These are phyloP conservation scores for Xeromyces bisporus DNA, from an alignment of 495 filamentous ascomycete species.

Conservation along the genomic window DNA sequence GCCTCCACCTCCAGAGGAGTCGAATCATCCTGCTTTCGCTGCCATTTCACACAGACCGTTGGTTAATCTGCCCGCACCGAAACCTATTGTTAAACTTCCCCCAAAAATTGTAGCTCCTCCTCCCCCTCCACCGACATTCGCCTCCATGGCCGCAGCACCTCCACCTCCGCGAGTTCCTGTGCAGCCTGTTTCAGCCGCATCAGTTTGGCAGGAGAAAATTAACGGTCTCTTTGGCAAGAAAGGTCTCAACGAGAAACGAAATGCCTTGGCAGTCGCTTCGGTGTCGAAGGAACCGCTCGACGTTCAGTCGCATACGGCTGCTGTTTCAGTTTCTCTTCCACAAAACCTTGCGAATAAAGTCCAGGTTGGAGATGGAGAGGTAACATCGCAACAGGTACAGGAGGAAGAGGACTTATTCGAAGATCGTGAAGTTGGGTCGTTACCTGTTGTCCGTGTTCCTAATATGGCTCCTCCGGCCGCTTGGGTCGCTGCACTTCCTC, in stretches of 20 bases:
- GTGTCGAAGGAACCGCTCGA: slow-evolving; percentile 46
- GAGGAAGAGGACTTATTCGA: slow-evolving; percentile 72
- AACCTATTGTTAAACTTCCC: slow-evolving; percentile 56
- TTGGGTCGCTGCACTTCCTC: slow-evolving; percentile 29
- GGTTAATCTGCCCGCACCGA: slow-evolving; percentile 49
- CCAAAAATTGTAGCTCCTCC: slow-evolving; percentile 33
- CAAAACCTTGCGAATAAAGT: slow-evolving; percentile 11
- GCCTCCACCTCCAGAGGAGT: slow-evolving; percentile 57
- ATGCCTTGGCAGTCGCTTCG: slow-evolving; percentile 36
- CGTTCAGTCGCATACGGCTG: slow-evolving; percentile 26
- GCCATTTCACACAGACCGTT: slow-evolving; percentile 45
- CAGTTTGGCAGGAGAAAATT: slow-evolving; percentile 59
- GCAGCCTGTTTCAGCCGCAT: slow-evolving; percentile 10
- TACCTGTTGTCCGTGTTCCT: slow-evolving; percentile 53
- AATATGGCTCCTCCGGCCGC: slow-evolving; percentile 36
- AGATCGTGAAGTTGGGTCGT: slow-evolving; percentile 63
- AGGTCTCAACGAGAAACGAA: slow-evolving; percentile 31
- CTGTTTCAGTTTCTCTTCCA: slow-evolving; percentile 45
- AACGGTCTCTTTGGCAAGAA: slow-evolving; percentile 54
- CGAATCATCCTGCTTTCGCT: slow-evolving; percentile 54
- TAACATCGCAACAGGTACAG: slow-evolving; percentile 43
- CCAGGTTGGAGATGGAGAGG: slow-evolving; percentile 20
- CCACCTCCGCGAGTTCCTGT: slow-evolving; percentile 12
- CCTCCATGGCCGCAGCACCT: slow-evolving; percentile 35
- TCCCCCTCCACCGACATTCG: slow-evolving; percentile 33